Evolutionary conservation across 176 grass and related monocot genomes (phyloP).

Genomic region (Aegilops speltoides): DNA sequence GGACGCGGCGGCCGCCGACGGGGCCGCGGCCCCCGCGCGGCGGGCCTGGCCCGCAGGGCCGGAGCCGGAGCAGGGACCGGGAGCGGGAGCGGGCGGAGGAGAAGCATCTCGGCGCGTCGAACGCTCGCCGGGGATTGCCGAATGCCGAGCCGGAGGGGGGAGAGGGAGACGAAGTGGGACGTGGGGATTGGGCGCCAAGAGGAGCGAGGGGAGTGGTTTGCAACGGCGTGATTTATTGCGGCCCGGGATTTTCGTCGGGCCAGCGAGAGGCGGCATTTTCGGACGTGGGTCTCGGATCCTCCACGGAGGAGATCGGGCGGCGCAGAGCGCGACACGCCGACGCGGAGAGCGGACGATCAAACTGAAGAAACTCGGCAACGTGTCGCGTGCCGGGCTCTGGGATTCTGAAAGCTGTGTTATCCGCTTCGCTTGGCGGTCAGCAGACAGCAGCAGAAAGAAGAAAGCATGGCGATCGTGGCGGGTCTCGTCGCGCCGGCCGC

Average conservation of each 20-base stretch:
- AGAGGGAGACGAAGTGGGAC: too few relatives aligned
- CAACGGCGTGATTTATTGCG: constrained; percentile 27
- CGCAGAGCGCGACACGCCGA: neutral
- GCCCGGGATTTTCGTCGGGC: constrained; percentile 3
- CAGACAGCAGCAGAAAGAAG: constrained; percentile 6
- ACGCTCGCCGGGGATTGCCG: neutral
- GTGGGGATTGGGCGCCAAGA: constrained; percentile 49
- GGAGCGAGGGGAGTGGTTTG: constrained; percentile 23
- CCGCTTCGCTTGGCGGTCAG: constrained; percentile 38
- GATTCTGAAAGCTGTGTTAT: constrained; percentile 41
- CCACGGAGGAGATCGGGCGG: neutral
- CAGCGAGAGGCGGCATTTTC: neutral
- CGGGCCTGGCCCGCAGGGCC: neutral
- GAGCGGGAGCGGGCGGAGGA: constrained; percentile 25
- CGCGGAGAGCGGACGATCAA: neutral
- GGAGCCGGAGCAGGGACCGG: neutral
- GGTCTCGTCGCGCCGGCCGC: constrained; percentile 26
- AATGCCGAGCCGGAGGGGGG: neutral
- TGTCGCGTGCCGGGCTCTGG: neutral
- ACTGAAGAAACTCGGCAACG: neutral
- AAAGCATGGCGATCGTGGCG: constrained; percentile 46
- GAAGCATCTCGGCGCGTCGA: constrained; percentile 10
- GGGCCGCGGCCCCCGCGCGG: neutral
- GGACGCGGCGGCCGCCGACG: neutral
- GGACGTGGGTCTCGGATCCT: neutral